A percentile compares a stretch with the other conserved stretches of the same genome.
phyloP scores from a whole-genome alignment of 2,329 filamentous ascomycete species.

The Xylariaceae sp. region DNA sequence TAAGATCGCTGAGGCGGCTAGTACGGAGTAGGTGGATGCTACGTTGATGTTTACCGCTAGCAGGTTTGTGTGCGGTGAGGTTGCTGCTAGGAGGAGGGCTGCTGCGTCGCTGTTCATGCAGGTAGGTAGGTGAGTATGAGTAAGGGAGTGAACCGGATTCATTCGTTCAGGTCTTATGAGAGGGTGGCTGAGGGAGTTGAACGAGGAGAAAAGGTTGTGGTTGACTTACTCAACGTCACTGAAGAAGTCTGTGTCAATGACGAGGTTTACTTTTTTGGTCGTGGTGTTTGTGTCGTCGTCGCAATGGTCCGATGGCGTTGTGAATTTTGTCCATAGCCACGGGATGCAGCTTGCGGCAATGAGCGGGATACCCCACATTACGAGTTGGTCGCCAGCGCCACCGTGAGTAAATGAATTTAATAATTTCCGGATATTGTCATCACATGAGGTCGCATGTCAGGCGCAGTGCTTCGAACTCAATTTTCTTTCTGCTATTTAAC shows the following conservation, averaged over 20 bases:
- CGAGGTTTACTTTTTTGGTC: too few relatives aligned
- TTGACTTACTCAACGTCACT: conserved; percentile 42
- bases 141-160: too few relatives aligned
- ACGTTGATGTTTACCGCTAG: conserved; percentile 41
- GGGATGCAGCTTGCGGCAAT: background rate
- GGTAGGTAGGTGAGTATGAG: too few relatives aligned
- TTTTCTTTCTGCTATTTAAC: too few relatives aligned
- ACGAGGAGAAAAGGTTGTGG: conserved; percentile 1
- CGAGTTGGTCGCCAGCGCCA: too few relatives aligned
- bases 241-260: conserved; percentile 46
- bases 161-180: too few relatives aligned
- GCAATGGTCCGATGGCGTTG: background rate
- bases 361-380: background rate
- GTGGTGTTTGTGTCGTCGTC: too few relatives aligned
- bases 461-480: too few relatives aligned
- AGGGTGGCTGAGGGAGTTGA: too few relatives aligned
- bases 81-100: conserved; percentile 40
- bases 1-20: conserved; percentile 27
- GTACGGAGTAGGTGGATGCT: conserved; percentile 38
- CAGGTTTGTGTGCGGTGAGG: conserved; percentile 34
- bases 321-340: background rate
- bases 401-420: too few relatives aligned
- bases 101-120: conserved; percentile 35
- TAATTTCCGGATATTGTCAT: too few relatives aligned
- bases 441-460: too few relatives aligned